Evolutionary conservation across 306 rosid species (phyloP).

Genomic region (Elaeagnus macrophylla): DNA sequence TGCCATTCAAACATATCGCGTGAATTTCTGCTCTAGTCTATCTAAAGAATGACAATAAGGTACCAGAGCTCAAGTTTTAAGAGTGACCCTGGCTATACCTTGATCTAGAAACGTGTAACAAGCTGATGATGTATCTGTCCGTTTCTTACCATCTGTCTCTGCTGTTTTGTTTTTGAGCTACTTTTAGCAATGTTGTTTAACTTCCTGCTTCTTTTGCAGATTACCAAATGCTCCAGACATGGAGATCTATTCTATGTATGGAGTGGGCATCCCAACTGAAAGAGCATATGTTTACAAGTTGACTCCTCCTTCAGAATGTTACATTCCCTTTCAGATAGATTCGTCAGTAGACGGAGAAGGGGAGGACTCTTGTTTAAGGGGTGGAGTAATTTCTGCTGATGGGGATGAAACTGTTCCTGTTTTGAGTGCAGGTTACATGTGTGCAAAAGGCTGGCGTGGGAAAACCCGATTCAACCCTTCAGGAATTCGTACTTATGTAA

Average conservation of each 20-base stretch:
- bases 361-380: slow-evolving; percentile 25
- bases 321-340: slow-evolving; percentile 45
- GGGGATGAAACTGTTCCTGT: slow-evolving; percentile 54
- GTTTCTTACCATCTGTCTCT: too few relatives aligned
- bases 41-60: too few relatives aligned
- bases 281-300: slow-evolving; percentile 42
- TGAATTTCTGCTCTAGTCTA: too few relatives aligned
- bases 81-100: too few relatives aligned
- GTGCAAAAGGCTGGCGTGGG: slow-evolving; percentile 73
- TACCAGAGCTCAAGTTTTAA: too few relatives aligned
- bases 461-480: slow-evolving; percentile 75
- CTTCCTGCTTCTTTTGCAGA: slow-evolving; percentile 28
- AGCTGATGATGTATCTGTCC: too few relatives aligned
- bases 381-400: slow-evolving; percentile 44
- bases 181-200: too few relatives aligned
- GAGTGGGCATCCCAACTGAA: slow-evolving; percentile 61
- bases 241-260: slow-evolving; percentile 71
- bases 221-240: slow-evolving; percentile 62
- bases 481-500: slow-evolving; percentile 37
- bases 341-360: slow-evolving; percentile 40
- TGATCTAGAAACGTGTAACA: too few relatives aligned
- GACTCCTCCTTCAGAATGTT: slow-evolving; percentile 37
- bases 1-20: too few relatives aligned
- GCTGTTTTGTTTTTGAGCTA: too few relatives aligned
- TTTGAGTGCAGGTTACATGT: slow-evolving; percentile 74